A percentile compares a stretch with the other conserved stretches of the same genome.
Conservation (phyloP, 805 yeast genomes). For the Sugiyamaella americana region DNA sequence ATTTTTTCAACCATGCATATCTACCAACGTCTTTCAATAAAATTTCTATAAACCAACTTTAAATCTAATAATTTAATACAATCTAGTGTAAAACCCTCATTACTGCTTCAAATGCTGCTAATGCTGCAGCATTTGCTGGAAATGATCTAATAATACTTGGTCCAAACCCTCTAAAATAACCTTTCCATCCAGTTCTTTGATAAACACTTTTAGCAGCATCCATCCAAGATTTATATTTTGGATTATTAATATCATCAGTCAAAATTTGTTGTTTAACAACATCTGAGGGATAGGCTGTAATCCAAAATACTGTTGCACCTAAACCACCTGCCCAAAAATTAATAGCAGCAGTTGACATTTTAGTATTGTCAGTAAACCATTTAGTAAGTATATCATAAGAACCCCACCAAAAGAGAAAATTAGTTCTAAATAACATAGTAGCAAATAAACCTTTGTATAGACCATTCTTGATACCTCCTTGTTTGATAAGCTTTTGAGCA, state of each 20-base stretch:
- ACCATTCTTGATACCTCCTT: constrained; percentile 59
- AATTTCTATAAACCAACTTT: too few relatives aligned
- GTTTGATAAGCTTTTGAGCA: constrained; percentile 32
- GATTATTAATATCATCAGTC: constrained; percentile 70
- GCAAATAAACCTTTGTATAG: constrained; percentile 76
- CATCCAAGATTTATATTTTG: constrained; percentile 63
- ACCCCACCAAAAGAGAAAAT: constrained; percentile 92
- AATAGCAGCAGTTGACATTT: constrained; percentile 58
- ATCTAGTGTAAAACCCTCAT: constrained; percentile 40
- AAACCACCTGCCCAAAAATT: constrained; percentile 93
- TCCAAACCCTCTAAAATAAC: constrained; percentile 74
- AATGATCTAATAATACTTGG: constrained; percentile 75
- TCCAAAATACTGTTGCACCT: constrained; percentile 77
- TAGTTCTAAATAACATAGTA: constrained; percentile 81
- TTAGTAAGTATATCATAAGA: constrained; percentile 74
- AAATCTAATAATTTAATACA: too few relatives aligned
- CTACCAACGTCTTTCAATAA: too few relatives aligned
- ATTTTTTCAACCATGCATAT: too few relatives aligned
- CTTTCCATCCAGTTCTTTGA: constrained; percentile 49
- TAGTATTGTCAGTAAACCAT: constrained; percentile 59
- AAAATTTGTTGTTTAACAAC: constrained; percentile 81
- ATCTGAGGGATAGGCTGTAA: constrained; percentile 82
- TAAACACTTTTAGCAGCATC: constrained; percentile 69
- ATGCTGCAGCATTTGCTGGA: constrained; percentile 92
- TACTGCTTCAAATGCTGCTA: constrained; percentile 84